phyloP scores from a whole-genome alignment of 345 rosid species.

The Hypericum perforatum region DNA sequence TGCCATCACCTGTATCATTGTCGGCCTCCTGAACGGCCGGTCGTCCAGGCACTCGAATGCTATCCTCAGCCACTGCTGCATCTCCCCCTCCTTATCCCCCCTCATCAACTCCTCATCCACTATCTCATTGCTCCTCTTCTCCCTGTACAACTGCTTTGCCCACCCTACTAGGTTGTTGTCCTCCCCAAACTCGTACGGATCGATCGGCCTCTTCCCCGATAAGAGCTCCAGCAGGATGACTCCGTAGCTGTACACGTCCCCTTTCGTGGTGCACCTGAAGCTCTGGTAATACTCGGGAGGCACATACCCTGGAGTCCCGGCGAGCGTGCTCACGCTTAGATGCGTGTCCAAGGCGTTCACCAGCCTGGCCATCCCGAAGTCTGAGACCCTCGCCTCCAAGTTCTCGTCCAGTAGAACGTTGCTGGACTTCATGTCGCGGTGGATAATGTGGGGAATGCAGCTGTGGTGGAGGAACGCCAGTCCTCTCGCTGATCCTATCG shows the following conservation, averaged over 20 bases:
- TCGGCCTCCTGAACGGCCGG: constrained; percentile 72
- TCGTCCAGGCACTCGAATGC: constrained; percentile 93
- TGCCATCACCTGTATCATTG: constrained; percentile 94
- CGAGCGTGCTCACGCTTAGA: constrained; percentile 92
- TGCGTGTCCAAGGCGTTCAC: constrained; percentile 90
- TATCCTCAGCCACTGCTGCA: constrained; percentile 56
- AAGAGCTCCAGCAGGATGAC: constrained; percentile 90
- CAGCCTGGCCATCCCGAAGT: constrained; percentile 94
- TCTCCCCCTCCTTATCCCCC: constrained; percentile 50
- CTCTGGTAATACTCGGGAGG: constrained; percentile 98
- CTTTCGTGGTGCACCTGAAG: constrained; percentile 89
- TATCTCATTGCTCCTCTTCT: constrained; percentile 52
- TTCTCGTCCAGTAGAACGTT: constrained; percentile 87
- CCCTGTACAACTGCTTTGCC: constrained; percentile 78
- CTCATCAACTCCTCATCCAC: constrained; percentile 49
- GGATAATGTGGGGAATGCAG: constrained; percentile 96
- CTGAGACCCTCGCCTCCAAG: constrained; percentile 89
- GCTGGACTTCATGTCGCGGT: constrained; percentile 96
- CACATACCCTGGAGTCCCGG: constrained; percentile 98
- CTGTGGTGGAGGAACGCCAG: constrained; percentile 97
- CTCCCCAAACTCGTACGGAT: constrained; percentile 68
- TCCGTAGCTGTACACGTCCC: constrained; percentile 92
- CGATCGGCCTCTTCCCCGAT: constrained; percentile 88
- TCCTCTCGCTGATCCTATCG: constrained; percentile 88
- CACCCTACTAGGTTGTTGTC: constrained; percentile 94